Evolutionary conservation across 129 eudicot species (phyloP), one percentile per base, ranked within the genome.

Genomic region (Logfia minima): DNA sequence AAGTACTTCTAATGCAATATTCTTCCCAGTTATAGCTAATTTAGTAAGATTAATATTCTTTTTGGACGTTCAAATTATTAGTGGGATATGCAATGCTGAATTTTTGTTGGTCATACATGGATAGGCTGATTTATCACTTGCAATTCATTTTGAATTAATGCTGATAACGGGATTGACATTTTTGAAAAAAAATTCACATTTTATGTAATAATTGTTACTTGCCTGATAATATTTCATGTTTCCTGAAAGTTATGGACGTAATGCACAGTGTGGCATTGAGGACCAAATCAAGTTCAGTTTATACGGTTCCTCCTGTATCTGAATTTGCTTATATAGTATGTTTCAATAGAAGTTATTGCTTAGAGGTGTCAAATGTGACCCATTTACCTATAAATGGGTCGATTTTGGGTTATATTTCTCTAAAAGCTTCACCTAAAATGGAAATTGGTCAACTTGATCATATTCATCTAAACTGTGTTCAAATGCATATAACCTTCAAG

Each of bases 251-350:
- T 8, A 97, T 89, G 68, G 87, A 89, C 68, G 98, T 94, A 68
- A 94, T 91, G 98, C 98, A 94, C 80, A 84, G 88, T 60, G 98
- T 94, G 84, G 97, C 98, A 26, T 68, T 94, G 84, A 89, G 97
- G 81, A 91, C 92, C 0, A 96, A 89, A 73, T 86, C 97, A 71
- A 91, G 96, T 68, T 71, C 87, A 22, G n/a, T 70, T 22, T 24
- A 24, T 66, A 76, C 58, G 62, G 89, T 76, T 78, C 82, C 89
- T 39, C 85, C 87, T n/a, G 73, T 73, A 68, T 83, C 76, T 71
- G 82, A 84, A 24, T 62, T 72, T 61, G 21, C 79, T 8, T 78
- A 81, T 66, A 88, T 90, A 96, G 98, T 90, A 74, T 16, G 85
- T 55, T 13, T 26, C 43, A 63, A 24, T 77, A 10, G 11, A 68